Percentiles rank a stretch among this genome's conserved stretches.
Conservation (phyloP, 176 grass and related monocot species). For the Triticum turgidum region DNA sequence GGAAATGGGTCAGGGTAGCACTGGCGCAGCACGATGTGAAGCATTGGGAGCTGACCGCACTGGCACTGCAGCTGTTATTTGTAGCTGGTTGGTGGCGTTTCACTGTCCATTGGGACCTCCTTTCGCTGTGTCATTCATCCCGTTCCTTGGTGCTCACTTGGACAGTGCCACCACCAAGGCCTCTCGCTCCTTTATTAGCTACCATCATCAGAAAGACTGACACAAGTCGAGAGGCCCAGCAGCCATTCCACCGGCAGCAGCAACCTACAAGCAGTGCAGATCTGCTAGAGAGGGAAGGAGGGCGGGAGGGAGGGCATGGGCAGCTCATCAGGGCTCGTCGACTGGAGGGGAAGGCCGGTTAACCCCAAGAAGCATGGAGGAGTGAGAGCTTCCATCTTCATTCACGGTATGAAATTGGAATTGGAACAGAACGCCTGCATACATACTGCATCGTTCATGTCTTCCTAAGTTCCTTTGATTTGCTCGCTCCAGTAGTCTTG, state of each 20-base stretch:
- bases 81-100: constrained; percentile 10
- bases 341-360: constrained; percentile 45
- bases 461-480: neutral
- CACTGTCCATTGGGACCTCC: neutral
- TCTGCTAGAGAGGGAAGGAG: neutral
- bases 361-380: constrained; percentile 40
- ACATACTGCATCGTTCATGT: neutral
- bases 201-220: neutral
- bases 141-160: neutral
- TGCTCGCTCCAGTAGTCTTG: neutral
- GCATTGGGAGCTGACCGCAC: neutral
- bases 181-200: neutral
- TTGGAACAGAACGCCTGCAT: neutral
- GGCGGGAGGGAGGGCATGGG: constrained; percentile 21
- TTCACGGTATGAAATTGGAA: constrained; percentile 27
- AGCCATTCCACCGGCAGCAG: neutral
- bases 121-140: neutral
- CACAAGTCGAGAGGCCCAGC: neutral
- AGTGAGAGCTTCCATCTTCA: constrained; percentile 44
- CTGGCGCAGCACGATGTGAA: neutral
- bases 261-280: neutral
- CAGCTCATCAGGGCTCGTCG: constrained; percentile 25
- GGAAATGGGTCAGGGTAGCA: neutral
- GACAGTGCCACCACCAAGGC: neutral
- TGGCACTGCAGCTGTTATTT: neutral